Percentiles rank a stretch among this genome's conserved stretches.
These are phyloP conservation scores for Pestalotiopsis sp. DNA, from an alignment of 2,329 filamentous ascomycete species.

Conservation along the genomic window DNA sequence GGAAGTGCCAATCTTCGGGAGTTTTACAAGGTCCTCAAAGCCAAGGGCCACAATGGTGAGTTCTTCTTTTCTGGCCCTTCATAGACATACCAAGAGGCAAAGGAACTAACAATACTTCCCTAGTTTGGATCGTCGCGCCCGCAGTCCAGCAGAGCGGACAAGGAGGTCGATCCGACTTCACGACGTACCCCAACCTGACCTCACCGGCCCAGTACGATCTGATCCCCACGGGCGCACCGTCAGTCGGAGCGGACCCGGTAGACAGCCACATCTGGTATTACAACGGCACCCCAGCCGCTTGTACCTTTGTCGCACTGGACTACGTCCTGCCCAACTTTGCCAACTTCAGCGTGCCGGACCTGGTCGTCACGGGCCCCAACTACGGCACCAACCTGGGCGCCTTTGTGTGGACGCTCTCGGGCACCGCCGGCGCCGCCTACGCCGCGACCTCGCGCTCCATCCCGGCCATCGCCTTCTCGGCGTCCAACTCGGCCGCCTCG, in stretches of 20 bases:
- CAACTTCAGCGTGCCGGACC: constrained; percentile 51
- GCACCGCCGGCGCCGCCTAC: constrained; percentile 54
- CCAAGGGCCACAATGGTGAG: constrained; percentile 57
- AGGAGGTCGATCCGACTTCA: constrained; percentile 47
- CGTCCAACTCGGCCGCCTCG: constrained; percentile 36
- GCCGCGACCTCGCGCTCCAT: constrained; percentile 51
- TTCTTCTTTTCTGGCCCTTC: not conserved
- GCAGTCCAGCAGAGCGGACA: constrained; percentile 47
- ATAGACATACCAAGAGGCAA: too few relatives aligned
- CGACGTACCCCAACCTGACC: constrained; percentile 43
- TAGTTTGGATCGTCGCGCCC: constrained; percentile 46
- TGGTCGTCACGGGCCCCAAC: constrained; percentile 49
- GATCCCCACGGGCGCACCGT: constrained; percentile 47
- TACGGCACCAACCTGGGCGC: constrained; percentile 56
- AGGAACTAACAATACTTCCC: not conserved
- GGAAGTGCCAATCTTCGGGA: constrained; percentile 43
- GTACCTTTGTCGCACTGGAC: constrained; percentile 58
- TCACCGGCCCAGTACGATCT: constrained; percentile 45
- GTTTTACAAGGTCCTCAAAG: constrained; percentile 46
- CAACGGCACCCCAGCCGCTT: constrained; percentile 59
- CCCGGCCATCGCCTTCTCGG: constrained; percentile 53
- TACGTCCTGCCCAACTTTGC: constrained; percentile 54
- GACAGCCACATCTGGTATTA: constrained; percentile 63
- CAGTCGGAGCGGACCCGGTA: constrained; percentile 51
- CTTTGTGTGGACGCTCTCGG: constrained; percentile 55